Percentiles rank a stretch among this genome's conserved stretches.
Evolutionary conservation across 495 filamentous ascomycete genomes (phyloP).

Genomic region (Talaromyces nanjingensis): DNA sequence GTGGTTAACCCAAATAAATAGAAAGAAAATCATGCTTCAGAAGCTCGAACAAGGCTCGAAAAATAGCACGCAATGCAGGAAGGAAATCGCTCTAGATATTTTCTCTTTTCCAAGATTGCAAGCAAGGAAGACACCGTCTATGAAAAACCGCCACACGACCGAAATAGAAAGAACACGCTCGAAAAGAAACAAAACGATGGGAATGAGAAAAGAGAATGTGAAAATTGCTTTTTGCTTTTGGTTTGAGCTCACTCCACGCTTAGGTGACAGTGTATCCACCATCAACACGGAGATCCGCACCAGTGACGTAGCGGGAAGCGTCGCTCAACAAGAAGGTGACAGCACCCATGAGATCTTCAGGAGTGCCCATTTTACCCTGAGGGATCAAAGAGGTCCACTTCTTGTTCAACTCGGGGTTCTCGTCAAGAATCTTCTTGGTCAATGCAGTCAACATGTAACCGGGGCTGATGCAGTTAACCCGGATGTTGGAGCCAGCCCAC

Average conservation of each 20-base stretch:
- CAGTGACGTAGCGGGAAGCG: conserved; percentile 79
- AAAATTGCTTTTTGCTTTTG: neutral
- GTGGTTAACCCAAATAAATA: neutral
- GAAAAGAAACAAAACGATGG: conserved; percentile 4
- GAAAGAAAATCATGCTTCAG: neutral
- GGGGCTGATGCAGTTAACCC: conserved; percentile 86
- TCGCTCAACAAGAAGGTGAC: conserved; percentile 87
- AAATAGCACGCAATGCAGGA: neutral
- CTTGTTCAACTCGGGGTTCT: conserved; percentile 78
- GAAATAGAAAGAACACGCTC: neutral
- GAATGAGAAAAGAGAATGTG: neutral
- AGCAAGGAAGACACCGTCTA: conserved; percentile 7
- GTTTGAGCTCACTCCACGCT: conserved; percentile 9
- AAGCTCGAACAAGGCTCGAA: neutral
- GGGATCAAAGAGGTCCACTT: conserved; percentile 91
- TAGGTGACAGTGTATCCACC: conserved; percentile 87
- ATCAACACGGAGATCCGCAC: conserved; percentile 83
- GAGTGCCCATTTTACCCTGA: conserved; percentile 84
- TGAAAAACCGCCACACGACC: neutral
- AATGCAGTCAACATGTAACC: conserved; percentile 94
- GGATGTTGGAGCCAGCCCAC: conserved; percentile 77
- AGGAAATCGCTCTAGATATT: neutral
- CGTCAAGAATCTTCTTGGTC: conserved; percentile 92
- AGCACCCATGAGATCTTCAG: conserved; percentile 87
- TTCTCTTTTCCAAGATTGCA: neutral